Percentiles rank a stretch among this genome's conserved stretches.
Evolutionary conservation across 805 yeast genomes (phyloP).

Genomic region (Maudiozyma pseudohumilis): DNA sequence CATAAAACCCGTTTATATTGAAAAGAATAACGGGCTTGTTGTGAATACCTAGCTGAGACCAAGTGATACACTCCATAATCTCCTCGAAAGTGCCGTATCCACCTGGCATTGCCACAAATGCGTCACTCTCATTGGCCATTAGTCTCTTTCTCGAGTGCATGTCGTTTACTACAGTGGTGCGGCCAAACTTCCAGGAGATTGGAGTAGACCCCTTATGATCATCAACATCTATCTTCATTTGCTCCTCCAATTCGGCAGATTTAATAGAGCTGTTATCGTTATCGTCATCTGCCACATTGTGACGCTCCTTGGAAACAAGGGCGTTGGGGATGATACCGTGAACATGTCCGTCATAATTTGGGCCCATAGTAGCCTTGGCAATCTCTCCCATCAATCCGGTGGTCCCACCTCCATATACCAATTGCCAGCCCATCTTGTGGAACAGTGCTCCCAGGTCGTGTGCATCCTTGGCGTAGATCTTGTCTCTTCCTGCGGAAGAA

Average conservation of each 20-base stretch:
- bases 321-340: slow-evolving; percentile 87
- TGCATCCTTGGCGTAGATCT: slow-evolving; percentile 43
- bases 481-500: slow-evolving; percentile 58
- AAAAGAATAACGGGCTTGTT: slow-evolving; percentile 67
- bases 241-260: slow-evolving; percentile 15
- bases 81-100: slow-evolving; percentile 89
- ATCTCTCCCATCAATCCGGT: slow-evolving; percentile 76
- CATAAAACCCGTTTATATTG: slow-evolving; percentile 74
- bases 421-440: slow-evolving; percentile 53
- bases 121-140: slow-evolving; percentile 83
- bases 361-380: slow-evolving; percentile 49
- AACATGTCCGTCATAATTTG: slow-evolving; percentile 45
- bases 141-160: slow-evolving; percentile 83
- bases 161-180: slow-evolving; percentile 70
- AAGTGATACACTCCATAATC: slow-evolving; percentile 79
- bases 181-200: slow-evolving; percentile 49
- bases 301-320: slow-evolving; percentile 60
- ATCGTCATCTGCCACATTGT: slow-evolving; percentile 23
- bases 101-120: slow-evolving; percentile 84
- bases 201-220: slow-evolving; percentile 61
- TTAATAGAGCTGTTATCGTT: slow-evolving; percentile 1
- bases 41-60: slow-evolving; percentile 86
- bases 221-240: slow-evolving; percentile 43
- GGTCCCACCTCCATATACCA: slow-evolving; percentile 87
- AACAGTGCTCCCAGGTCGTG: slow-evolving; percentile 48